Conservation (phyloP, 208 protist species). For the Acanthamoeba castellanii region DNA sequence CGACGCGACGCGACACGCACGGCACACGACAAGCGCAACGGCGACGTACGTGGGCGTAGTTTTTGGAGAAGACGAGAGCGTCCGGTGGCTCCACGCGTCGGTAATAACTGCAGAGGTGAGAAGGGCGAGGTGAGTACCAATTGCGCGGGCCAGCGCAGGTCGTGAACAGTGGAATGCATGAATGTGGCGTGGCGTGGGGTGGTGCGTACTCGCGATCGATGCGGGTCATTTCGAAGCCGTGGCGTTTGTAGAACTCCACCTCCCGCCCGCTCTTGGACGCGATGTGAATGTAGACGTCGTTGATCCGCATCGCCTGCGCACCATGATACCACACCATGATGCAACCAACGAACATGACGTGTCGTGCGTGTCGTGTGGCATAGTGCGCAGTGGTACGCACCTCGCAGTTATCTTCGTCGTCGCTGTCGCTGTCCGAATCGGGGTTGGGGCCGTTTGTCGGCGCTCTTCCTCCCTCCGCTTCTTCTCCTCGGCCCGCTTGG, state of each 20-base stretch:
- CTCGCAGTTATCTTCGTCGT: neutral
- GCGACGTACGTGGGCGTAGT: neutral
- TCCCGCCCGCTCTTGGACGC: constrained; percentile 4
- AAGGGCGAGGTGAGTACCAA: neutral
- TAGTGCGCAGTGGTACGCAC: neutral
- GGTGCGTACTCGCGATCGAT: neutral
- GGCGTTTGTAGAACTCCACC: constrained; percentile 6
- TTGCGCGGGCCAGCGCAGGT: too few relatives aligned
- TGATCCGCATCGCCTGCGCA: neutral
- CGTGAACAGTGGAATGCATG: too few relatives aligned
- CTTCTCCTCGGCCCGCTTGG: constrained; percentile 27
- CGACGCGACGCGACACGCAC: too few relatives aligned
- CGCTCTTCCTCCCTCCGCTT: neutral
- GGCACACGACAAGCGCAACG: neutral
- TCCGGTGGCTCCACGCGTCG: neutral
- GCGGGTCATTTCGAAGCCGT: neutral
- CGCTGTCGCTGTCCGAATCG: neutral
- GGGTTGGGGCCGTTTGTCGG: neutral
- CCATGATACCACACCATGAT: too few relatives aligned
- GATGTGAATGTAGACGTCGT: constrained; percentile 9
- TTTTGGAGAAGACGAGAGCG: neutral
- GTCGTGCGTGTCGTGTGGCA: too few relatives aligned
- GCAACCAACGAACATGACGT: too few relatives aligned
- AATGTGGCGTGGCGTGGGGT: too few relatives aligned
- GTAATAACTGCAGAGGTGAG: neutral